Base-by-base conservation (phyloP, 441 rosid genomes). In the Pelargonium citronellum region DNA sequence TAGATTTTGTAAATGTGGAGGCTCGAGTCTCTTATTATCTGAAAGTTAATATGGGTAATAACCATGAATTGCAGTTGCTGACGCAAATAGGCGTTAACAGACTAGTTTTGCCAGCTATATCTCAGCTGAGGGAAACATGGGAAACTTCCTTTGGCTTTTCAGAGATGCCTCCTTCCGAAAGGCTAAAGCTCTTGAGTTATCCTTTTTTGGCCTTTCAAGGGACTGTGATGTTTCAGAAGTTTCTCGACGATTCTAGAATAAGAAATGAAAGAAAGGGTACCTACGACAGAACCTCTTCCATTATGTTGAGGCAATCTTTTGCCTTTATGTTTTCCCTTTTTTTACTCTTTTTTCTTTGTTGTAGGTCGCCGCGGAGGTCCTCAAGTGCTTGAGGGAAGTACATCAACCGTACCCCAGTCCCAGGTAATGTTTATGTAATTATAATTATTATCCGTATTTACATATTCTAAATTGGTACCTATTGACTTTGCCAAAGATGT, bases 71-170 rank as follows among this genome's bases (percentile, higher is more conserved):
- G 67, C 81, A 82, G 85, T 71, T 82, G 66, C 82, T 82, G 3
- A 66, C 53, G 69, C 71, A 71, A 19, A 67, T 82, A 9, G 79
- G 83, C 63, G 73, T 82, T 5, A 80, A 77, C 75, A 79, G 81
- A 66, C 69, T 82, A 64, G 64, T 82, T 60, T 75, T 82, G 85
- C 85, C 85, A 7, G 75, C 85, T 5, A 75, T 80, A 60, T 65
- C 77, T 55, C 77, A 82, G 69, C 66, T 77, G 39, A 75, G 63
- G 66, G 70, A 79, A 43, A 77, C 79, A 1, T 82, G 85, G 85
- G 83, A 77, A 71, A 64, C 58, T 1, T 82, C 83, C 67, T 82
- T 82, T 66, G 85, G 85, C 51, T 82, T 82, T 68, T 68, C 61
- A 16, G 81, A 74, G 77, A 79, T 82, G 82, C 67, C 64, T 13